Base-by-base conservation (phyloP, 2,329 filamentous ascomycete species). In the Cordyceps javanica region DNA sequence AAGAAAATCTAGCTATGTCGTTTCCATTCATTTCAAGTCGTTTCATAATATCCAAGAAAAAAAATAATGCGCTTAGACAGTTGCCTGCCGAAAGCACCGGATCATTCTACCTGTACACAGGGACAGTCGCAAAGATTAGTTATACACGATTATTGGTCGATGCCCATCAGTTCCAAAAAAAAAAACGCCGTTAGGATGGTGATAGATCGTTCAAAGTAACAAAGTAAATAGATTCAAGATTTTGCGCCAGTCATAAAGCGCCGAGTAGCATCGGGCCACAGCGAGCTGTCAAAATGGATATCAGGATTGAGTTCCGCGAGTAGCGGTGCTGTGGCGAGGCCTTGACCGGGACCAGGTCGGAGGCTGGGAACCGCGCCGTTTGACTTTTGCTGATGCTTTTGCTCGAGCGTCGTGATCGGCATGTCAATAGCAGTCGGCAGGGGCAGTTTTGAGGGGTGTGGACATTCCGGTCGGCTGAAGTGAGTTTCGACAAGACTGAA, bases 81-180 rank as follows among this genome's bases (percentile, higher is more conserved):
- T 55, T 28, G 52, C 52, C 52, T 46, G 52, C 28, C 30, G 5
- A 38, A 46, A 36, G 19, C 41, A 19, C 36, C n/a, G 21, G 36
- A 41, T 46, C 52, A 55, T 36, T 55, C 52, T 55, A 55, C 52
- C 52, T 55, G 38, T 55, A 46, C 52, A 32, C n/a, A 21, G 23
- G 16, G 28, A 23, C 48, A 34, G 52, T 38, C 21, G 41, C 52
- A 46, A 44, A 55, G 21, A 44, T 42, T 54, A 23, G 52, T 55
- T 45, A 28, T 55, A 55, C 52, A 55, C 52, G 30, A 42, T 42
- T 30, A 21, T 46, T 34, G 23, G n/a, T 26, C 8, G 3, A 25
- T 55, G 26, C 19, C 36, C 19, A 14, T 44, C 10, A n/a, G 19
- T 19, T 54, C 8, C 51, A 38, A 41, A 41, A 44, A 32, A 34